phyloP scores from a whole-genome alignment of 2,329 filamentous ascomycete genomes.

The Cladosporium phlei region DNA sequence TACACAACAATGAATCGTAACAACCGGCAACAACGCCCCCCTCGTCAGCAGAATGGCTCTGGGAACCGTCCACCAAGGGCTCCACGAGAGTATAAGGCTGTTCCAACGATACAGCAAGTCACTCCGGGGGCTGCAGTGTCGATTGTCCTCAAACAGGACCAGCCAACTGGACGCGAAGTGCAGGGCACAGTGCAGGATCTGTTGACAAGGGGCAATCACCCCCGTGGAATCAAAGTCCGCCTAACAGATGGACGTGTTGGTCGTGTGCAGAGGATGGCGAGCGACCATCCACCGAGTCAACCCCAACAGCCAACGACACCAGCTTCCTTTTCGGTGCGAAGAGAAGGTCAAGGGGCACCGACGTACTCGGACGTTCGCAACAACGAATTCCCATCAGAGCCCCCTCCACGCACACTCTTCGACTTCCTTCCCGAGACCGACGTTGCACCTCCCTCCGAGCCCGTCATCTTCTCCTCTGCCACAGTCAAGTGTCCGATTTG shows the following conservation, averaged over 20 bases:
- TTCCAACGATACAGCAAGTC: slow-evolving; percentile 43
- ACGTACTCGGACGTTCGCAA: slow-evolving; percentile 13
- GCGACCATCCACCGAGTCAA: not conserved
- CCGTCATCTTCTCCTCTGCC: slow-evolving; percentile 24
- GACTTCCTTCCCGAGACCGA: slow-evolving; percentile 24
- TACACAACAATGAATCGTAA: slow-evolving; percentile 22
- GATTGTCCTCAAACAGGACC: slow-evolving; percentile 71
- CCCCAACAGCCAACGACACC: not conserved
- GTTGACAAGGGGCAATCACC: slow-evolving; percentile 69
- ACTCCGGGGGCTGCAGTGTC: slow-evolving; percentile 60
- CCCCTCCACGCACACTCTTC: slow-evolving; percentile 26
- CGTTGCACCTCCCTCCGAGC: slow-evolving; percentile 12
- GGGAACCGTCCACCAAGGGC: slow-evolving; percentile 6
- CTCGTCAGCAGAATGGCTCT: slow-evolving; percentile 12
- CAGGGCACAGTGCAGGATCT: slow-evolving; percentile 62
- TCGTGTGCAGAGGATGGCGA: slow-evolving; percentile 61
- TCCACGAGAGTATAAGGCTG: slow-evolving; percentile 14
- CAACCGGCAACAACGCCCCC: slow-evolving; percentile 28
- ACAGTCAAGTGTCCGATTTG: slow-evolving; percentile 59
- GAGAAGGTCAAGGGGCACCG: slow-evolving; percentile 8
- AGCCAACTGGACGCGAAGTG: slow-evolving; percentile 68
- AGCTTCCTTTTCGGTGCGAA: not conserved
- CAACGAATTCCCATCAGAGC: slow-evolving; percentile 17
- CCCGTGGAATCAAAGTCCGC: slow-evolving; percentile 73
- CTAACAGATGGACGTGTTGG: slow-evolving; percentile 67